These are phyloP conservation scores for Candolleomyces efflorescens DNA, from an alignment of 768 basidiomycete genomes.

Conservation along the genomic window DNA sequence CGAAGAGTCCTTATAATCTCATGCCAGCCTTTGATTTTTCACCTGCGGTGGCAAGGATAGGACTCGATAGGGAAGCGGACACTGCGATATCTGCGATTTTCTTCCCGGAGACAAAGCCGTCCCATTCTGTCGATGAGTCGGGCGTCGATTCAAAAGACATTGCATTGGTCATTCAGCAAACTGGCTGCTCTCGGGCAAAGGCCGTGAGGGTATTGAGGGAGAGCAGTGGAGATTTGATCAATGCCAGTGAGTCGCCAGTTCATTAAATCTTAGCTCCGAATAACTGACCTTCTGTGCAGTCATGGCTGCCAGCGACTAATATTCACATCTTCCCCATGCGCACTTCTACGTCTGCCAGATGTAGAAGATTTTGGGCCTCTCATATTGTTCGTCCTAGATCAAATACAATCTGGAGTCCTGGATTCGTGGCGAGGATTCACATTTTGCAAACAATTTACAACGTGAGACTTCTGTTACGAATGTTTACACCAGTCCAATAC, in stretches of 20 bases:
- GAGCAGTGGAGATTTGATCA: constrained; percentile 91
- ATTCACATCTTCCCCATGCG: constrained; percentile 22
- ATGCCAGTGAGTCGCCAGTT: constrained; percentile 72
- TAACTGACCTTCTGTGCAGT: constrained; percentile 41
- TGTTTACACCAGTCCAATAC: constrained; percentile 40
- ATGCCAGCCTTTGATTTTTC: not conserved
- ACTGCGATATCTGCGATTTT: too few species aligned
- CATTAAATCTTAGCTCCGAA: not conserved
- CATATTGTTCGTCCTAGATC: too few species aligned
- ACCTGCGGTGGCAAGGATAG: not conserved
- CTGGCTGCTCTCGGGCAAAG: constrained; percentile 86
- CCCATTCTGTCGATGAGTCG: constrained; percentile 79
- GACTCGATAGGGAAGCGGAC: too few species aligned
- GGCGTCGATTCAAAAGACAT: constrained; percentile 93
- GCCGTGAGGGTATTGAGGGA: constrained; percentile 89
- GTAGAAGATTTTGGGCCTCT: constrained; percentile 17
- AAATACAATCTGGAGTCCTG: not conserved
- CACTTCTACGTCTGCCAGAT: constrained; percentile 26
- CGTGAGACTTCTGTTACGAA: not conserved
- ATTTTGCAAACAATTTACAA: too few species aligned
- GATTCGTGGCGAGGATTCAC: not conserved
- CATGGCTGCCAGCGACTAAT: constrained; percentile 90
- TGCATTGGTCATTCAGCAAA: constrained; percentile 86
- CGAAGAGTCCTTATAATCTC: not conserved
- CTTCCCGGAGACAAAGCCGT: constrained; percentile 69